These are phyloP conservation scores for Iris macrosiphon DNA, from an alignment of 106 monocot species.

Conservation along the genomic window DNA sequence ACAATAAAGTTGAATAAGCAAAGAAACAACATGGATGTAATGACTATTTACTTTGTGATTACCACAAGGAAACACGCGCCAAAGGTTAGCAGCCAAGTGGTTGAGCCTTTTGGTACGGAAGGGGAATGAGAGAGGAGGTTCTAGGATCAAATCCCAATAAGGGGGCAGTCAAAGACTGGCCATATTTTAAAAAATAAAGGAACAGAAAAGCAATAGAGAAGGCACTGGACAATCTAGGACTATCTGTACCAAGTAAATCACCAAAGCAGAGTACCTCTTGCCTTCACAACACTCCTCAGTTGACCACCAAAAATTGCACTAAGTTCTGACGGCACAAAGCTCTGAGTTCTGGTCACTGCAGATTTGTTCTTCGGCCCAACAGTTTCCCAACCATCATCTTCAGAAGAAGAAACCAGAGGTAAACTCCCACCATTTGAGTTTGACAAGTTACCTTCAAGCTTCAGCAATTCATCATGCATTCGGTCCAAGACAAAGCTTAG, in stretches of 20 bases:
- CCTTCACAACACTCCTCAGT: constrained; percentile 80
- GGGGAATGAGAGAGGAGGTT: no score
- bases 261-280: constrained; percentile 49
- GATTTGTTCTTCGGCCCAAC: constrained; percentile 97
- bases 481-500: constrained; percentile 90
- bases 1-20: no score
- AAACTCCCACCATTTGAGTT: constrained; percentile 26
- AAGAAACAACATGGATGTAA: no score
- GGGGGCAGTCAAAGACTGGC: no score
- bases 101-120: no score
- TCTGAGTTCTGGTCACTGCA: constrained; percentile 92
- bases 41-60: no score
- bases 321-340: constrained; percentile 78
- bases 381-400: constrained; percentile 99
- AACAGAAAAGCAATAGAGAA: not conserved
- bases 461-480: constrained; percentile 90
- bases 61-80: no score
- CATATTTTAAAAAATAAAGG: no score
- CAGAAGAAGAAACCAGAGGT: constrained; percentile 56
- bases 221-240: not conserved
- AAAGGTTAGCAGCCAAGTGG: no score
- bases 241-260: not conserved
- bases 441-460: constrained; percentile 40
- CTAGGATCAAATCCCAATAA: no score
- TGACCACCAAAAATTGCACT: constrained; percentile 97